Evolutionary conservation across 1,284 basidiomycete species (phyloP), one percentile per base, ranked within the genome.

Genomic region (Malassezia globosa): DNA sequence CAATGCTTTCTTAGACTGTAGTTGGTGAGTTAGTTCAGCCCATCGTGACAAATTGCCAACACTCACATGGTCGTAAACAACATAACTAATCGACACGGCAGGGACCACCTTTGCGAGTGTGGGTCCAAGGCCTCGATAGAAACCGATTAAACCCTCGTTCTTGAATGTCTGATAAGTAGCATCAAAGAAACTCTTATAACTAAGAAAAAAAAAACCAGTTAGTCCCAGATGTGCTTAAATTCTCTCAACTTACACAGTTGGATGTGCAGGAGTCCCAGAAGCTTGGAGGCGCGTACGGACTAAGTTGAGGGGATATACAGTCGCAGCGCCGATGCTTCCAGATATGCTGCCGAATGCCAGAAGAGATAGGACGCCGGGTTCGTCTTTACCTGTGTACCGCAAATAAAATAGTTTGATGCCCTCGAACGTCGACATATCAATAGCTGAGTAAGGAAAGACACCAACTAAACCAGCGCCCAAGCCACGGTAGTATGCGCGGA

Each of bases 221-320:
- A n/a, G n/a, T 37, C 3, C 13, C 31, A 16, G 19, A 13, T 16
- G 19, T 16, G 29, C 29, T 31, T 8, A 8, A 22, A 35, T 14
- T 14, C 38, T 46, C 23, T 27, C n/a, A n/a, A 31, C 29, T 11
- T 31, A 31, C 29, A 56, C 29, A 11, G 36, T 36, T 1, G 61
- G 68, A 43, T 71, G 68, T 1, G 66, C 63, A 0, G 66, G 66
- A 3, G 66, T 69, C 1, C 94, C 94, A 0, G 88, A 89, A 2
- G 94, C 94, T 74, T 99, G 94, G 51, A 97, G 72, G 40, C 92
- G 81, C 8, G 94, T 99, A 23, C 92, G 80, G 18, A 99, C 83
- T 31, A 97, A 79, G 73, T 69, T 63, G 37, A 68, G 53, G 11
- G 72, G 70, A 42, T 71, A 74, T 22, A 73, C 73, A 35, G 69